These are phyloP conservation scores for Larix kaempferi DNA, from an alignment of 75 land plant species.

Conservation along the genomic window DNA sequence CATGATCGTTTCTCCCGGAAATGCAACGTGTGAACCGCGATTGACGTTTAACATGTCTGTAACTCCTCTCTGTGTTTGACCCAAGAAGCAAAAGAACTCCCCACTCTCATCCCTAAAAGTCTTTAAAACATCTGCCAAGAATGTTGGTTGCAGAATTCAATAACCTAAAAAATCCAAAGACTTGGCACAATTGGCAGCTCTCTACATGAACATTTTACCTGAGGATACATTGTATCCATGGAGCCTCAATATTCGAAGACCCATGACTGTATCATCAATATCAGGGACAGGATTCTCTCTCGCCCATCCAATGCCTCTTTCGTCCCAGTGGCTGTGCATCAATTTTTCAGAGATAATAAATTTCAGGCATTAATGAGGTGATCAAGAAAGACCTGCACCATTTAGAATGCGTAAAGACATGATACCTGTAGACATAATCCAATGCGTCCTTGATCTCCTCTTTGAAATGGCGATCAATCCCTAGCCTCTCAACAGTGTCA, in stretches of 20 bases:
- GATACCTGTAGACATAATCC: slow-evolving; percentile 29
- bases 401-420: too few species aligned
- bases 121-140: slow-evolving; percentile 16
- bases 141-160: neutral
- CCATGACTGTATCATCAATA: slow-evolving; percentile 33
- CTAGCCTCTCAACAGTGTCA: slow-evolving; percentile 46
- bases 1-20: slow-evolving; percentile 26
- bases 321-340: slow-evolving; percentile 18
- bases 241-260: slow-evolving; percentile 17
- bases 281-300: slow-evolving; percentile 16
- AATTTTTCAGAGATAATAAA: neutral
- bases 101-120: slow-evolving; percentile 16
- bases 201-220: slow-evolving; percentile 9
- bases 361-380: neutral
- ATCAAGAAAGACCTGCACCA: too few species aligned
- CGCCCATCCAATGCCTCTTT: slow-evolving; percentile 30
- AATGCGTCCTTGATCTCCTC: slow-evolving; percentile 15
- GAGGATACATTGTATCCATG: slow-evolving; percentile 26
- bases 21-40: slow-evolving; percentile 19
- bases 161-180: neutral
- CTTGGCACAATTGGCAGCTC: neutral
- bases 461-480: slow-evolving; percentile 20
- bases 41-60: slow-evolving; percentile 28
- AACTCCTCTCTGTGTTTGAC: slow-evolving; percentile 22
- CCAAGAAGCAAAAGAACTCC: slow-evolving; percentile 27